Conservation (phyloP, 1,284 basidiomycete species). For the Sanghuangporus sanghuang region DNA sequence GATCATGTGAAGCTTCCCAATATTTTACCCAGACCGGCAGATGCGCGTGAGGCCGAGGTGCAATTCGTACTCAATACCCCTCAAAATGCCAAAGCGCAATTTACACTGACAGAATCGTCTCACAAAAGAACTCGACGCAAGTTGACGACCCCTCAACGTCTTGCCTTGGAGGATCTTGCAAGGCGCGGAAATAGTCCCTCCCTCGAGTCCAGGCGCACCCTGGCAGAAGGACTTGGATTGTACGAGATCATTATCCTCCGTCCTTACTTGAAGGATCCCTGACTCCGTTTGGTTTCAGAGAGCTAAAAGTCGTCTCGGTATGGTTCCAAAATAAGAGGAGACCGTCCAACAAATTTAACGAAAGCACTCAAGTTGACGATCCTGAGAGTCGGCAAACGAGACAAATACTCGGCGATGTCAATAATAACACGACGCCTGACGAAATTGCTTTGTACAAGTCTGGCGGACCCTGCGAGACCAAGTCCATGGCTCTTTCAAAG, state of each 20-base stretch:
- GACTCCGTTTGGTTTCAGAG: background rate
- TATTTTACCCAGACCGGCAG: background rate
- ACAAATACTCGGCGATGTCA: constrained; percentile 1
- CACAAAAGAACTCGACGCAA: constrained; percentile 8
- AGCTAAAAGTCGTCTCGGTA: constrained; percentile 14
- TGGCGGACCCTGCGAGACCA: background rate
- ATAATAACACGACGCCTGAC: background rate
- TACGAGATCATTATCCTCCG: background rate
- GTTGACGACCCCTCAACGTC: constrained; percentile 6
- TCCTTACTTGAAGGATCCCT: background rate
- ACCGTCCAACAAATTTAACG: constrained; percentile 1
- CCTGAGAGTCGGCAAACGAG: background rate
- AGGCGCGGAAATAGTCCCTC: background rate
- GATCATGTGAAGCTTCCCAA: background rate
- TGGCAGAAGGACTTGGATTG: constrained; percentile 11
- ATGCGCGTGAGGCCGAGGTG: background rate
- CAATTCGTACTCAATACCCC: background rate
- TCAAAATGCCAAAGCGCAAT: background rate
- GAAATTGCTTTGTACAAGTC: background rate
- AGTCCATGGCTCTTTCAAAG: background rate
- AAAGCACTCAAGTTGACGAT: background rate
- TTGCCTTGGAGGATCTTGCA: constrained; percentile 9
- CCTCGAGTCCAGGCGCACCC: constrained; percentile 1
- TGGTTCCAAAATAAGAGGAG: constrained; percentile 19
- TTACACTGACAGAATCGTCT: background rate